Evolutionary conservation across 2,329 filamentous ascomycete genomes (phyloP), one percentile per base, ranked within the genome.

Genomic region (Alternaria solani): DNA sequence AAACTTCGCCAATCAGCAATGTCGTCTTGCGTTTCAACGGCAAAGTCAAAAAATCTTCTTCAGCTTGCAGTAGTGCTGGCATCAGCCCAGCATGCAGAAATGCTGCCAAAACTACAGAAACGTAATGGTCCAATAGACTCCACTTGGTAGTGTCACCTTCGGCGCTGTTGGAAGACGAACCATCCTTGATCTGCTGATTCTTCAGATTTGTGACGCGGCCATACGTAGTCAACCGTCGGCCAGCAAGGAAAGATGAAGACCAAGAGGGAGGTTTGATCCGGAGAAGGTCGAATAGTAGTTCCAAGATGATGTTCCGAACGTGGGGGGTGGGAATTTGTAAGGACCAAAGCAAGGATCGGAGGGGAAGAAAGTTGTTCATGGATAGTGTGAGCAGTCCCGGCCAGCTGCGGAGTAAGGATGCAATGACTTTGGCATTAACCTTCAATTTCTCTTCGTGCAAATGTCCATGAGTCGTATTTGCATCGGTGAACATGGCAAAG

Each of bases 161-260:
- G 8, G 89, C 84, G 56, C 92, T 91, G 56, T 92, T 91, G 42
- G 91, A 87, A 20, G 85, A 82, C 34, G 74, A 73, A 18, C 79
- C 75, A 36, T 87, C 85, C 38, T 85, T 79, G 58, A 83, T 83
- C 7, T 82, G 75, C 23, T 85, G 82, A 32, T 89, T 84, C 67
- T 92, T 93, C 52, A 98, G 81, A 62, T 93, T 95, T 7, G 93
- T 89, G 38, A 98, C 94, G 70, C 96, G 87, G n/a, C 94, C 94
- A 76, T 99, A 99, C 0, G 95, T 99, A 0, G 96, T 99, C 47
- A 99, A 83, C 61, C 96, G 86, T 66, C 95, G 88, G 7, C 95
- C 96, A 36, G 96, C 95, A 47, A 99, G 86, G 76, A 97, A 99
- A 0, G 94, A 96, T 0, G 93, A 94, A 7, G 95, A 96, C 95